Evolutionary conservation across 352 stramenopile genomes (phyloP).

Genomic region (Pilasporangium apinafurcum): DNA sequence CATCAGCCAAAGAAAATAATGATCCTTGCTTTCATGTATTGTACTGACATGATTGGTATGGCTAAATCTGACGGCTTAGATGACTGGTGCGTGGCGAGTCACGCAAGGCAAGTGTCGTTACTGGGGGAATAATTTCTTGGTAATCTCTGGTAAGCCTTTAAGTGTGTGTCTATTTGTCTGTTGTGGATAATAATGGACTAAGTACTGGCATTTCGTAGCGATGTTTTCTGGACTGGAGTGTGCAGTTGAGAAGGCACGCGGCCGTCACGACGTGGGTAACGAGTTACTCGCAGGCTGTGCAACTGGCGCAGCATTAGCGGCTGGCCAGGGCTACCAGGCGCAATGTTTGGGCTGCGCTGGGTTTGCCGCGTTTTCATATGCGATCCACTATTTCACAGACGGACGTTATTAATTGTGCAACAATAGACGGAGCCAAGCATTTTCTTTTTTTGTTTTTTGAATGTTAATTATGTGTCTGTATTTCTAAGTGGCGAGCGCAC

Average conservation of each 20-base stretch:
- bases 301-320: constrained; percentile 92
- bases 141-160: constrained; percentile 60
- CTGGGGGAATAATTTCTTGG: constrained; percentile 84
- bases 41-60: neutral
- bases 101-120: constrained; percentile 75
- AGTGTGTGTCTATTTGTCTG: neutral
- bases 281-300: constrained; percentile 91
- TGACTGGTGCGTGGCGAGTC: constrained; percentile 58
- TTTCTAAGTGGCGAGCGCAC: constrained; percentile 47
- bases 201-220: constrained; percentile 20
- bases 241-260: constrained; percentile 90
- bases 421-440: no score
- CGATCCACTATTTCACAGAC: constrained; percentile 86
- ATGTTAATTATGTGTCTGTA: no score
- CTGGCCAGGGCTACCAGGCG: constrained; percentile 89
- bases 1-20: no score
- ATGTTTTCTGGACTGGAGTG: constrained; percentile 95
- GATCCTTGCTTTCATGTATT: no score
- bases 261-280: constrained; percentile 94
- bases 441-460: no score
- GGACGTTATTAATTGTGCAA: constrained; percentile 76
- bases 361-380: constrained; percentile 89
- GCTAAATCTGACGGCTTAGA: constrained; percentile 17
- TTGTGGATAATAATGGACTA: neutral
- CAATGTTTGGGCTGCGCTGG: constrained; percentile 91